Base-by-base conservation (phyloP, 495 filamentous ascomycete genomes). In the Rhizodiscina lignyota region DNA sequence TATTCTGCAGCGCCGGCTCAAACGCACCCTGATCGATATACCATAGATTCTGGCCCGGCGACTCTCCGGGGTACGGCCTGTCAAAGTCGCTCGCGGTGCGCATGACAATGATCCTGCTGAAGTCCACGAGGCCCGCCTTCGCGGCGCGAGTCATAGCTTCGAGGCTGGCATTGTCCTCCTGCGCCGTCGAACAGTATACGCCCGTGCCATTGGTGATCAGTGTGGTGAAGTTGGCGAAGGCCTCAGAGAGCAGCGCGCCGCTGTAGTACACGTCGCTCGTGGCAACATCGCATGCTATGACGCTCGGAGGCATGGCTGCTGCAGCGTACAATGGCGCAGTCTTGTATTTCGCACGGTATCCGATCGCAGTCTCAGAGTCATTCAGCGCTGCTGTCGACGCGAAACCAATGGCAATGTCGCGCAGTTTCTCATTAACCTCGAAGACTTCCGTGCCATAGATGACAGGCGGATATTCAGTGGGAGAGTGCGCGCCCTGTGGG, bases 371-470 rank as follows among this genome's bases (percentile, higher is more conserved):
- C 4, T 48, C 32, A 21, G 63, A 64, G 43, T 82, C 76, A 30
- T 59, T 62, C 5, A 83, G 54, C 0, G 55, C 63, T 0, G 70
- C 76, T 5, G 52, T 58, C 19, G 47, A 42, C 1, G 79, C 79
- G 33, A 75, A 71, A 5, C 43, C 34, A 16, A 62, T 68, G 1
- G 73, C 77, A 3, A 65, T 44, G 19, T 66, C 53, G 16, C 73
- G 67, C 1, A 83, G 64, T 4, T 61, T 59, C 17, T 63, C 61
- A 52, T 77, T 82, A 21, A 83, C 52, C 49, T 83, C 79, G 52
- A 79, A 75, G 19, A 83, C 79, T 54, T 85, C 79, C 6, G 79
- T 82, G 33, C 79, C 79, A 53, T 83, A 83, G 48, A 79, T 64
- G 34, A 40, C 62, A 30, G 48, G 48, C 0, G 79, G 78, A 46